Evolutionary conservation across 2,329 filamentous ascomycete genomes (phyloP), one percentile per base, ranked within the genome.

Genomic region (Ophiosphaerella narmari): DNA sequence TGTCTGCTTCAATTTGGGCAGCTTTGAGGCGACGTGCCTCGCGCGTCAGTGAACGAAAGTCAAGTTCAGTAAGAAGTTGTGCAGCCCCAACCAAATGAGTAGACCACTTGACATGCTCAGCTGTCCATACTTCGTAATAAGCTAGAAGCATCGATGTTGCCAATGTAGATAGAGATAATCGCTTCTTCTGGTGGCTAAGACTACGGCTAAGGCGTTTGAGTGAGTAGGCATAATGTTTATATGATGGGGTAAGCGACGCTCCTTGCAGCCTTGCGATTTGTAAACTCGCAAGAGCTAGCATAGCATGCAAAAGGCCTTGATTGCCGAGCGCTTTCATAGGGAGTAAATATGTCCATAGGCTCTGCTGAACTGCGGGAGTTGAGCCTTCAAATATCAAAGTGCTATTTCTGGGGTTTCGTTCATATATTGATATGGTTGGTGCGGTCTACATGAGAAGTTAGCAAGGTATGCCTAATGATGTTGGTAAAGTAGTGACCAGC

Each of bases 41-140:
- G 48, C 83, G 83, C 0, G 89, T 90, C 77, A 92, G 87, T 1
- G 84, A 81, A 8, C 82, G 81, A 53, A 91, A 89, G 42, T 94
- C 88, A 36, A 95, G 88, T 67, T 97, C 92, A 44, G 84, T 83
- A 23, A 97, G 81, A 26, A 97, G 80, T 55, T 92, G 88, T 35
- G 88, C 86, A 8, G 91, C 90, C 11, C 94, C 94, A 40, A 90
- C 85, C 33, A 97, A 78, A 74, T 97, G 94, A 54, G 89, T 93
- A 65, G 90, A 94, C 94, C 94, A 99, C 71, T 96, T 96, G 47
- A 88, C 86, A 64, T 97, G 93, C 60, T 99, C 93, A 18, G 91
- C 93, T 32, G 88, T 89, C 86, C 93, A 94, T 14, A 97, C 90
- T 71, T 97, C 94, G 65, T 96, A 97, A 70, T 91, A 97, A 0